Evolutionary conservation across 2,329 filamentous ascomycete genomes (phyloP).

Genomic region (Thielaviopsis euricoi): DNA sequence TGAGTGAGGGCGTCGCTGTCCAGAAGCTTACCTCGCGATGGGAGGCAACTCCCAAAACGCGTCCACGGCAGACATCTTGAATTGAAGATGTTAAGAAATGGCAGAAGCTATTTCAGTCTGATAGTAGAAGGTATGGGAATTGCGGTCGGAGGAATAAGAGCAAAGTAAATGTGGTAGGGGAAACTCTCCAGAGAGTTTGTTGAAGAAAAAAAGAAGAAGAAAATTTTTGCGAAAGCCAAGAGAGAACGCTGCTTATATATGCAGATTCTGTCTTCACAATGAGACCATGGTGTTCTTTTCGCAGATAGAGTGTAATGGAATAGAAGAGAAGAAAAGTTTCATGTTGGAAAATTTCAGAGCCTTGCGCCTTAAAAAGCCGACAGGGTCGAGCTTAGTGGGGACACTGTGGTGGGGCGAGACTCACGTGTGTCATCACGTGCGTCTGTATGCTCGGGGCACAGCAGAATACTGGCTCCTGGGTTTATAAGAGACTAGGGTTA

Average conservation of each 20-base stretch:
- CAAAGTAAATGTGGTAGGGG: constrained; percentile 5
- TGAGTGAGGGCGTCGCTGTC: neutral
- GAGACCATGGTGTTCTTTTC: constrained; percentile 4
- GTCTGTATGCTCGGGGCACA: too few species aligned
- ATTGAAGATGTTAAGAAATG: constrained; percentile 11
- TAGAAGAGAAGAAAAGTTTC: neutral
- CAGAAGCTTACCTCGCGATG: constrained; percentile 24
- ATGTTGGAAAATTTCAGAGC: neutral
- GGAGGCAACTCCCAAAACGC: constrained; percentile 25
- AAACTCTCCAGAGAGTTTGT: neutral
- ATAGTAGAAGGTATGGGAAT: neutral
- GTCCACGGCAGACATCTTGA: constrained; percentile 14
- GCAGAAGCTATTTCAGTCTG: neutral
- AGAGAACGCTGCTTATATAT: constrained; percentile 13
- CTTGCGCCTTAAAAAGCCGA: neutral
- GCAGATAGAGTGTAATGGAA: neutral
- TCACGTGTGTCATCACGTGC: neutral
- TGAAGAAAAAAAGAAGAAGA: neutral
- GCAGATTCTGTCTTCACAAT: constrained; percentile 1
- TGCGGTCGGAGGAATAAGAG: constrained; percentile 10
- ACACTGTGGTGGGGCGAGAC: neutral
- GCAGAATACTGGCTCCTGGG: too few species aligned
- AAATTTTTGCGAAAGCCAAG: constrained; percentile 6
- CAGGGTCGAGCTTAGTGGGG: neutral
- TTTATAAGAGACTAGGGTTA: too few species aligned